Percentiles rank a stretch among this genome's conserved stretches.
Evolutionary conservation across 495 filamentous ascomycete genomes (phyloP).

Genomic region (Penicillium manginii): DNA sequence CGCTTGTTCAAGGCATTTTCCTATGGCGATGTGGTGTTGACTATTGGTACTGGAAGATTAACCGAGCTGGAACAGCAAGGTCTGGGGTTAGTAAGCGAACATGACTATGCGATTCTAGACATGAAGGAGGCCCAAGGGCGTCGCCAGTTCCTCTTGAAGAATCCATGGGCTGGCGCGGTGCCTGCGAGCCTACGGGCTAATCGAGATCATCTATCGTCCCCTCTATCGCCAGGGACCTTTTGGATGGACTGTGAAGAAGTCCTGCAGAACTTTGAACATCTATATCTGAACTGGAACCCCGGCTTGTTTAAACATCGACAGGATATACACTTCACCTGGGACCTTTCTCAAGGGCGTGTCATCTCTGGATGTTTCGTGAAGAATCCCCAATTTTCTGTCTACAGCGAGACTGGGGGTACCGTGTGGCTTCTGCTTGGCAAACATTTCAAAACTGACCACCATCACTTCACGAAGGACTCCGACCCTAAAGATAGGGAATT

Average conservation of each 20-base stretch:
- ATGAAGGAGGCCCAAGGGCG: conserved; percentile 68
- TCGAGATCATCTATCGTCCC: conserved; percentile 13
- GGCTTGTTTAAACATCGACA: conserved; percentile 77
- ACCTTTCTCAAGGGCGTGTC: conserved; percentile 61
- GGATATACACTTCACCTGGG: conserved; percentile 91
- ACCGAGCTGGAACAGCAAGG: conserved; percentile 71
- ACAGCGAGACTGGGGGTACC: conserved; percentile 55
- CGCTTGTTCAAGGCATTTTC: conserved; percentile 75
- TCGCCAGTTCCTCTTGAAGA: conserved; percentile 81
- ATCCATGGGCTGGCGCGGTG: conserved; percentile 86
- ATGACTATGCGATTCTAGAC: conserved; percentile 92
- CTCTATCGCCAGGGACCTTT: conserved; percentile 70
- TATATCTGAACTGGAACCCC: conserved; percentile 98
- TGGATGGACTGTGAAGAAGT: conserved; percentile 90
- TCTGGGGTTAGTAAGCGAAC: conserved; percentile 82
- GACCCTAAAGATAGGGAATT: conserved; percentile 45
- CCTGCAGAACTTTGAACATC: conserved; percentile 86
- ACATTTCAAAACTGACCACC: conserved; percentile 65
- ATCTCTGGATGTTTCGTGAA: conserved; percentile 66
- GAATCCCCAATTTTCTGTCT: conserved; percentile 83
- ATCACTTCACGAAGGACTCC: conserved; percentile 15
- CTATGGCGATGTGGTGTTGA: conserved; percentile 81
- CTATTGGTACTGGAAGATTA: conserved; percentile 85
- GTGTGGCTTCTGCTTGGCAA: conserved; percentile 86
- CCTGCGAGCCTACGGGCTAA: conserved; percentile 1